phyloP scores from a whole-genome alignment of 2,329 filamentous ascomycete species.

The Apiospora koreana region DNA sequence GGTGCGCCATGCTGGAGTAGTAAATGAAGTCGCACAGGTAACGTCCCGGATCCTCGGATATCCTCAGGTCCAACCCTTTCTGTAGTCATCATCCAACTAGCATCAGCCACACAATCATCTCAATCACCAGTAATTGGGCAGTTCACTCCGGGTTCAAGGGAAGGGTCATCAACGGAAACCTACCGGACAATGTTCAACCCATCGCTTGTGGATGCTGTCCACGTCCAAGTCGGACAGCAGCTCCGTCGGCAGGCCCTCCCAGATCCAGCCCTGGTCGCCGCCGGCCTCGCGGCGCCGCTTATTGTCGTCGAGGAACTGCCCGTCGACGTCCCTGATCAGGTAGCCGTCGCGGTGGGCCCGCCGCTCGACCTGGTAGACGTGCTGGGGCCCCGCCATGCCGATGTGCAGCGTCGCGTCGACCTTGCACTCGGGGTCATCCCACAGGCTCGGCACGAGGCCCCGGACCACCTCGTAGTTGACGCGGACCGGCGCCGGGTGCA shows the following conservation, averaged over 20 bases:
- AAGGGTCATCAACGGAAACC: constrained; percentile 23
- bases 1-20: constrained; percentile 65
- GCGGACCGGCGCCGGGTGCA: constrained; percentile 66
- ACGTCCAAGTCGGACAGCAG: constrained; percentile 59
- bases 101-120: too few species aligned
- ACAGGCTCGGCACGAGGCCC: constrained; percentile 62
- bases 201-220: constrained; percentile 56
- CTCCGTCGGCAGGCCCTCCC: constrained; percentile 55
- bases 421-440: constrained; percentile 43
- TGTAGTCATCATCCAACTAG: not conserved
- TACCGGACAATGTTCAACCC: constrained; percentile 55
- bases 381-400: constrained; percentile 70
- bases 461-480: constrained; percentile 72
- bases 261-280: constrained; percentile 50
- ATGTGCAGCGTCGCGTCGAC: constrained; percentile 73
- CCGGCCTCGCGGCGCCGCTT: constrained; percentile 31
- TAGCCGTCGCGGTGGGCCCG: constrained; percentile 74
- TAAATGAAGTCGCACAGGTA: constrained; percentile 82
- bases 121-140: not conserved
- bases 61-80: constrained; percentile 48
- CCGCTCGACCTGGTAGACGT: constrained; percentile 71
- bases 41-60: constrained; percentile 70
- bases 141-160: not conserved
- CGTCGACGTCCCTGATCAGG: constrained; percentile 69
- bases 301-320: constrained; percentile 55